Conservation (phyloP, 768 basidiomycete genomes). For the Leccinum obscurum region DNA sequence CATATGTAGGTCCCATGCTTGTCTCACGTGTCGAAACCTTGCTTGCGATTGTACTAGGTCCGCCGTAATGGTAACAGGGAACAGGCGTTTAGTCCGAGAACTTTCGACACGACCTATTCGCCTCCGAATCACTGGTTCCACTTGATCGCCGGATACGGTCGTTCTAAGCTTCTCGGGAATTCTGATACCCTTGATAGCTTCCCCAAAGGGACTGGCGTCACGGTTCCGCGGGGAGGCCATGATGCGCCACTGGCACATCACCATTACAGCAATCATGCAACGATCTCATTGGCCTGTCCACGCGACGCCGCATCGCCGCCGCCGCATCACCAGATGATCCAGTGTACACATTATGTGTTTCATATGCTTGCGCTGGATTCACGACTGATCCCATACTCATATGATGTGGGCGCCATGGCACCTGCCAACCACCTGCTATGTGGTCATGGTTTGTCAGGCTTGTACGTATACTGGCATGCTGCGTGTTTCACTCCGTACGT, state of each 20-base stretch:
- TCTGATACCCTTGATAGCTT: no score
- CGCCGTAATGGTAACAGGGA: not conserved
- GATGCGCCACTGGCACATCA: no score
- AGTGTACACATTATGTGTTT: no score
- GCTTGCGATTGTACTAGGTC: not conserved
- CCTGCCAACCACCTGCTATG: not conserved
- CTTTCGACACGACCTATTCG: not conserved
- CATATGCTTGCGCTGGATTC: no score
- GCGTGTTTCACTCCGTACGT: not conserved
- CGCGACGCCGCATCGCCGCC: not conserved
- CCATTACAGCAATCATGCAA: no score
- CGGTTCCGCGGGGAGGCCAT: no score
- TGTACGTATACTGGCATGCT: not conserved
- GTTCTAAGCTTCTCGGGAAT: no score
- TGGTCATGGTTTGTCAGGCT: not conserved
- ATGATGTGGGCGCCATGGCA: not conserved
- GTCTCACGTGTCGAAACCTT: not conserved
- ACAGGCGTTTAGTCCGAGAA: not conserved
- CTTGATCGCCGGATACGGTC: not conserved
- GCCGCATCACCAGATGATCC: no score
- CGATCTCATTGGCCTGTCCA: no score
- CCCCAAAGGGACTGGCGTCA: no score
- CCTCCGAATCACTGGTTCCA: not conserved
- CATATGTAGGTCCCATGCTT: not conserved
- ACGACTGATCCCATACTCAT: not conserved